These are phyloP conservation scores for Vitellaria paradoxa DNA, from an alignment of 179 eudicot species.

Conservation along the genomic window DNA sequence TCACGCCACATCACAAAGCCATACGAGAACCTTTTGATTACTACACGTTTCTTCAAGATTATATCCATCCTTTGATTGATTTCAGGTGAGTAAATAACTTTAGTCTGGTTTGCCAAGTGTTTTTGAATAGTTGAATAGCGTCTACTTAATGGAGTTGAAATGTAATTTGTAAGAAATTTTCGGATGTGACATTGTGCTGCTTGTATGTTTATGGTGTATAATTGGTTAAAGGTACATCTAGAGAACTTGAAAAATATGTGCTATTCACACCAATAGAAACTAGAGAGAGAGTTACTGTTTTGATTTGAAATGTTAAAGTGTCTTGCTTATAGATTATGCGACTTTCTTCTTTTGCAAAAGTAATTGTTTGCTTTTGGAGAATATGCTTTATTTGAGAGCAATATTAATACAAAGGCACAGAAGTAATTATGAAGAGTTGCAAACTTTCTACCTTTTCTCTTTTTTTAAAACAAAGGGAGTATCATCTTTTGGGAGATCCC, in stretches of 20 bases:
- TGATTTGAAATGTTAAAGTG: not conserved
- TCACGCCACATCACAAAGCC: slow-evolving; percentile 84
- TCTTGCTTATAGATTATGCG: not conserved
- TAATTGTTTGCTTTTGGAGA: not conserved
- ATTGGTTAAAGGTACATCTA: not conserved
- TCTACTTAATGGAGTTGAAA: not conserved
- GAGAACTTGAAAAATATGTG: not conserved
- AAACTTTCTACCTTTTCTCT: too few species aligned
- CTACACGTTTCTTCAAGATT: slow-evolving; percentile 77
- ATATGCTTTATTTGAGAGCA: not conserved
- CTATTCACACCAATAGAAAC: not conserved
- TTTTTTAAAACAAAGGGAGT: too few species aligned
- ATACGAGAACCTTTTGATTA: slow-evolving; percentile 90
- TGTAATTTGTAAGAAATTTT: not conserved
- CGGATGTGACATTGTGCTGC: slow-evolving; percentile 4
- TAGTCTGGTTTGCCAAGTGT: slow-evolving; percentile 10
- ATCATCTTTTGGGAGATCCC: too few species aligned
- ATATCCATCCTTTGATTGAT: slow-evolving; percentile 81
- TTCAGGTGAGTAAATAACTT: slow-evolving; percentile 58
- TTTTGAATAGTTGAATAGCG: not conserved
- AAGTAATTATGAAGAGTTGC: not conserved
- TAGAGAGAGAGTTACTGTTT: not conserved
- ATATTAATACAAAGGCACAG: not conserved
- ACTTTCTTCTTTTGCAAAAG: not conserved
- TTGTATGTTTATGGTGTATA: not conserved